A percentile compares a stretch with the other conserved stretches of the same genome.
Evolutionary conservation across 768 basidiomycete genomes (phyloP).

Genomic region (Myochromella boudieri): DNA sequence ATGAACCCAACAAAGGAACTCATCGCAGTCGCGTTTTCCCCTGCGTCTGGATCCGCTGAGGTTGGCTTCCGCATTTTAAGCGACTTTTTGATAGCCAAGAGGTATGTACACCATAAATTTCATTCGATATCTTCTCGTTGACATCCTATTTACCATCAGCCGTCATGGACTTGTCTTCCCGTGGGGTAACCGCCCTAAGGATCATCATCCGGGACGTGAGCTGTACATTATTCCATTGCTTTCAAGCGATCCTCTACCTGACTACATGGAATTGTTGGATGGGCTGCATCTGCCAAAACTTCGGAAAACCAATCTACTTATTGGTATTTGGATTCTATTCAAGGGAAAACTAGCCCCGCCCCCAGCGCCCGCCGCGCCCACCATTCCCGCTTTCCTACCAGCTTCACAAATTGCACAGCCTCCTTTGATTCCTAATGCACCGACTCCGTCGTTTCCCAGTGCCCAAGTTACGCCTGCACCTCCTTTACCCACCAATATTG

Average conservation of each 20-base stretch:
- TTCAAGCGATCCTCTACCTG: constrained; percentile 68
- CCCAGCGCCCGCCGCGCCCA: constrained; percentile 22
- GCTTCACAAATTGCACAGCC: constrained; percentile 9
- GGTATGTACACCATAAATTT: constrained; percentile 43
- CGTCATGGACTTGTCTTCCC: constrained; percentile 87
- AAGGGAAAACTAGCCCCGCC: constrained; percentile 71
- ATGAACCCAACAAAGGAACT: constrained; percentile 79
- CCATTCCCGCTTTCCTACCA: constrained; percentile 17
- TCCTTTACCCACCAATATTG: constrained; percentile 47
- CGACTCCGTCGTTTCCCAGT: constrained; percentile 17
- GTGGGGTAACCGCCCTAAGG: constrained; percentile 76
- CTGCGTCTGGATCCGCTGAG: constrained; percentile 42
- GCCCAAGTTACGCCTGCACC: constrained; percentile 19
- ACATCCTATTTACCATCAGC: constrained; percentile 37
- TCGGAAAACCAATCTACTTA: constrained; percentile 63
- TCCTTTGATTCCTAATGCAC: constrained; percentile 17
- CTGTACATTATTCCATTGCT: constrained; percentile 82
- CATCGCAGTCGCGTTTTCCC: constrained; percentile 72
- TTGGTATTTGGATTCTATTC: constrained; percentile 84
- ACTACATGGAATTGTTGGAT: constrained; percentile 83
- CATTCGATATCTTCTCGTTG: constrained; percentile 2
- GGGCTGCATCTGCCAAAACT: constrained; percentile 65
- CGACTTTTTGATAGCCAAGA: constrained; percentile 70
- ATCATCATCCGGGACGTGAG: constrained; percentile 78
- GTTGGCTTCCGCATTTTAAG: constrained; percentile 60